These are phyloP conservation scores for Mortierella sp. DNA, from an alignment of 371 early-diverging fungal species.

Conservation along the genomic window DNA sequence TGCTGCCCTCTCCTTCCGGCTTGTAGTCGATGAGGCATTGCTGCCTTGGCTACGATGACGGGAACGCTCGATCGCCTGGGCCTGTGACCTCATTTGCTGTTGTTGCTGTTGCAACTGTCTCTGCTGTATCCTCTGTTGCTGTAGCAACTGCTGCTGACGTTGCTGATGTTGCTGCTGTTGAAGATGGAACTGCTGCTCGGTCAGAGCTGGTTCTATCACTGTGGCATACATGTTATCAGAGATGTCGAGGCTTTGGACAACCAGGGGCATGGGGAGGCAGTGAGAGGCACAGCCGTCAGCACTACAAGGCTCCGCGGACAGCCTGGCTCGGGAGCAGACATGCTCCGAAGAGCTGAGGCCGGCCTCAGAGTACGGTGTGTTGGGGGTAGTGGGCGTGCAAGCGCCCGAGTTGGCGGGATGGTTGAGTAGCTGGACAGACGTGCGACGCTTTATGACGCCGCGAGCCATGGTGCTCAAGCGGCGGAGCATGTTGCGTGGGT, in stretches of 20 bases:
- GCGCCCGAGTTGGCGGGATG: constrained; percentile 5
- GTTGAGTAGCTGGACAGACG: constrained; percentile 12
- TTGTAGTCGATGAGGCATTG: too few species aligned
- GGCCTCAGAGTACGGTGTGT: constrained; percentile 7
- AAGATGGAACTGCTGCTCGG: not conserved
- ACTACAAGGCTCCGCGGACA: too few species aligned
- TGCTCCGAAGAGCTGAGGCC: too few species aligned
- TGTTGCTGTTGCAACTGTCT: too few species aligned
- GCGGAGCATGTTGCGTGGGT: constrained; percentile 33
- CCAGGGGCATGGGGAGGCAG: constrained; percentile 4
- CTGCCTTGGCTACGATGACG: too few species aligned
- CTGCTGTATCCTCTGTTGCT: not conserved
- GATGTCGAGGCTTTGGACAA: constrained; percentile 17
- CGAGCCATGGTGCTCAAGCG: constrained; percentile 49
- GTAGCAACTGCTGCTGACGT: not conserved
- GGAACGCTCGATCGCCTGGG: too few species aligned
- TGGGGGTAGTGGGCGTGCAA: constrained; percentile 14
- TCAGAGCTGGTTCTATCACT: not conserved
- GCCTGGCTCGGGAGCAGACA: too few species aligned
- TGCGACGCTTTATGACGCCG: constrained; percentile 36
- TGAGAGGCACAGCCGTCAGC: not conserved
- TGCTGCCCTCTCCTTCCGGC: too few species aligned
- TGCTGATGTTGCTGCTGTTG: not conserved
- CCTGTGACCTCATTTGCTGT: too few species aligned
- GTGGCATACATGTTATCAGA: constrained; percentile 2